A percentile compares a stretch with the other conserved stretches of the same genome.
phyloP scores from a whole-genome alignment of 1,284 basidiomycete species.

The Schizopora paradoxa region DNA sequence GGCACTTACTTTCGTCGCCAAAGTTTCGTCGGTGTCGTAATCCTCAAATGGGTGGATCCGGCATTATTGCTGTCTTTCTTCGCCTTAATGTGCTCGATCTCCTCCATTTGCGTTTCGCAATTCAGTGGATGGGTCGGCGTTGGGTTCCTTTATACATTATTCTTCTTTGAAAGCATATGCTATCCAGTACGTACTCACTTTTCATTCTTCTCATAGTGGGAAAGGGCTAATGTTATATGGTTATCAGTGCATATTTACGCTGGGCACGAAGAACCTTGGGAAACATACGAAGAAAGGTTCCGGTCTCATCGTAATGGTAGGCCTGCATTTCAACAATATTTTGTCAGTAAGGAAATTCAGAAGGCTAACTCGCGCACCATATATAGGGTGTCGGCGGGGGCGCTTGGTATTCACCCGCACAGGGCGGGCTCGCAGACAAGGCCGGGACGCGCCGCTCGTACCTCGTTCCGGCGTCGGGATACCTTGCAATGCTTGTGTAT shows the following conservation, averaged over 20 bases:
- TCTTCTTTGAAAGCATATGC: slow-evolving; percentile 76
- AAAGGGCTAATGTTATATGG: not conserved
- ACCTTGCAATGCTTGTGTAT: slow-evolving; percentile 52
- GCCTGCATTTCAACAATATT: slow-evolving; percentile 17
- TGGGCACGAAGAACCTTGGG: slow-evolving; percentile 68
- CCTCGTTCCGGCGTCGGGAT: slow-evolving; percentile 54
- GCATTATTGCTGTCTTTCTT: slow-evolving; percentile 58
- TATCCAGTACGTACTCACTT: slow-evolving; percentile 43
- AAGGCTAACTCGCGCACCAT: slow-evolving; percentile 2
- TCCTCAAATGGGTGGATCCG: slow-evolving; percentile 61
- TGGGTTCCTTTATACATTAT: slow-evolving; percentile 60
- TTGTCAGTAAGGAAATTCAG: not conserved
- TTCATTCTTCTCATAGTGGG: slow-evolving; percentile 22
- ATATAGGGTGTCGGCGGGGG: slow-evolving; percentile 63
- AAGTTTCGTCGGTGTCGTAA: slow-evolving; percentile 58
- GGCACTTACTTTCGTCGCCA: slow-evolving; percentile 4
- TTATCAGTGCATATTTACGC: slow-evolving; percentile 58
- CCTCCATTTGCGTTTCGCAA: slow-evolving; percentile 49
- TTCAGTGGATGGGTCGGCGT: slow-evolving; percentile 52
- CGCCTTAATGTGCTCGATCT: slow-evolving; percentile 45
- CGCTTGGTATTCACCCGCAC: slow-evolving; percentile 70
- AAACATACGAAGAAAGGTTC: slow-evolving; percentile 67
- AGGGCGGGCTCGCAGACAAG: slow-evolving; percentile 61
- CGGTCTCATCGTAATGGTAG: slow-evolving; percentile 60
- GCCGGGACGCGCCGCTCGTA: slow-evolving; percentile 50